phyloP scores from a whole-genome alignment of 75 land plant species.

The Pinus taeda region DNA sequence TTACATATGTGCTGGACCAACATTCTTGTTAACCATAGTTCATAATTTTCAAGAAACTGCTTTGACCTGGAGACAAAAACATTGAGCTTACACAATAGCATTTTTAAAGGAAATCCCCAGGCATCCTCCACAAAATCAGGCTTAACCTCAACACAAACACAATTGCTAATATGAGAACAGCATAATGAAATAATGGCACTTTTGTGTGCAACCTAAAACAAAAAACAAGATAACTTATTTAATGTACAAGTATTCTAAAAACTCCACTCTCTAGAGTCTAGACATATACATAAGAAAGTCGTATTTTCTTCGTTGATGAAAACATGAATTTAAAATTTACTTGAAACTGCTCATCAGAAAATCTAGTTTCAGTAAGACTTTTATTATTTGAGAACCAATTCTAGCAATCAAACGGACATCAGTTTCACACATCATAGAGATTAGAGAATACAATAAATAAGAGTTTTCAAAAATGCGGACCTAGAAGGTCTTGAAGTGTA shows the following conservation, averaged over 20 bases:
- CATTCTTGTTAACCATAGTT: background rate
- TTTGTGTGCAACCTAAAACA: background rate
- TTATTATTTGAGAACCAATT: background rate
- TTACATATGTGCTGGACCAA: too few relatives aligned
- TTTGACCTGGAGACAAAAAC: background rate
- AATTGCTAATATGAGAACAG: background rate
- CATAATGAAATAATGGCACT: background rate
- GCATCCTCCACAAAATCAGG: background rate
- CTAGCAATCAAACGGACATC: constrained; percentile 6
- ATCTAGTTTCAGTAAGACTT: background rate
- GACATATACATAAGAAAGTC: background rate
- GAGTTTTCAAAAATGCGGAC: background rate
- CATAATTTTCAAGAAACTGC: background rate
- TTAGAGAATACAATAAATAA: background rate
- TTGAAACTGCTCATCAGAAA: background rate
- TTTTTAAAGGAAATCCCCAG: background rate
- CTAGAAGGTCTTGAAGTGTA: constrained; percentile 7
- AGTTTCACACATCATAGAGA: constrained; percentile 3
- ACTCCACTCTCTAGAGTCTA: background rate
- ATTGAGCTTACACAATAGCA: background rate
- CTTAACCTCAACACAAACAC: background rate
- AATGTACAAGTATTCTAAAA: background rate
- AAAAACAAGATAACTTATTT: background rate
- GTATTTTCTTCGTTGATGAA: background rate
- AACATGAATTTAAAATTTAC: background rate